phyloP scores from a whole-genome alignment of 352 stramenopile genomes.

The Pythium volutum region DNA sequence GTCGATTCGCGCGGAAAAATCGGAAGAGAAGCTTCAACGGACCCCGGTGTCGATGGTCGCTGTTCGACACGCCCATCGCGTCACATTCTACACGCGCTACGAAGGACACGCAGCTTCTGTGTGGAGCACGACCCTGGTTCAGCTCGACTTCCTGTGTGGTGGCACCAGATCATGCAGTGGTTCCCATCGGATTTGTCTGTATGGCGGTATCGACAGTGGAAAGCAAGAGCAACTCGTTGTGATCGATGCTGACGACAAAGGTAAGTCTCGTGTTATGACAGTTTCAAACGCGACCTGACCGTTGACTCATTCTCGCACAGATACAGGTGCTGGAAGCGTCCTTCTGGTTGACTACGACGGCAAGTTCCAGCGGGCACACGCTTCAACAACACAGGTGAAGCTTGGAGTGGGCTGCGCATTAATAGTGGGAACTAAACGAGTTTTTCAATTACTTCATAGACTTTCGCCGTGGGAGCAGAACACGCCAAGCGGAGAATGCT shows the following conservation, averaged over 20 bases:
- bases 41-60: background rate
- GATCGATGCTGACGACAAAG: constrained; percentile 8
- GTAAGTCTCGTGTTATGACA: background rate
- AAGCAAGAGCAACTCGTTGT: constrained; percentile 38
- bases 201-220: constrained; percentile 27
- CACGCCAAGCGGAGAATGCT: background rate
- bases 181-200: constrained; percentile 33
- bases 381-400: background rate
- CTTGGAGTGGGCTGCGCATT: background rate
- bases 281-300: background rate
- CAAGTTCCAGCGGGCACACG: background rate
- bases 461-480: background rate
- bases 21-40: background rate
- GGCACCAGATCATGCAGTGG: background rate
- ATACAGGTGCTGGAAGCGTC: background rate
- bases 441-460: background rate
- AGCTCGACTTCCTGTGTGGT: constrained; percentile 12
- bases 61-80: background rate
- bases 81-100: constrained; percentile 5
- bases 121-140: background rate
- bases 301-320: background rate
- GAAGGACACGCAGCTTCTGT: background rate
- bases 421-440: background rate
- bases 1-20: constrained; percentile 10
- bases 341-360: constrained; percentile 1